These are phyloP conservation scores for Gryganskiella cystojenkinii DNA, from an alignment of 192 early-diverging fungal species.

Conservation along the genomic window DNA sequence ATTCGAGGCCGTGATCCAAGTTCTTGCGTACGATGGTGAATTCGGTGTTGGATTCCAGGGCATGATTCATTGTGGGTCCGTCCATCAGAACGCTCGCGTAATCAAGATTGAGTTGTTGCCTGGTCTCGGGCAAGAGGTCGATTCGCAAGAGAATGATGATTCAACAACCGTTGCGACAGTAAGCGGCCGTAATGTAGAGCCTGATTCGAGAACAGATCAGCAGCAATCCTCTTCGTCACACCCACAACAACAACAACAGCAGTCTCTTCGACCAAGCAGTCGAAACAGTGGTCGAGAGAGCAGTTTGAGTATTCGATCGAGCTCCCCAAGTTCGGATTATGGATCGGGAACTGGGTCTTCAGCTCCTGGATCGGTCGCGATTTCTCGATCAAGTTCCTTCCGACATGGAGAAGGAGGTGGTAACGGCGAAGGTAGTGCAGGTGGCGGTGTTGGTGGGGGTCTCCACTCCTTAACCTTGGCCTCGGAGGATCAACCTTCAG, in stretches of 20 bases:
- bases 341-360: conserved; percentile 47
- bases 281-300: conserved; percentile 19
- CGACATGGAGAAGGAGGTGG: conserved; percentile 11
- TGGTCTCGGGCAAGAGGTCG: conserved; percentile 24
- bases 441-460: no score
- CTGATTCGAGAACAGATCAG: not conserved
- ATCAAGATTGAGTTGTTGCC: conserved; percentile 48
- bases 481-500: conserved; percentile 5
- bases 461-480: no score
- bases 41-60: conserved; percentile 63
- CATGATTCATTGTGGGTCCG: conserved; percentile 68
- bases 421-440: no score
- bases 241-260: not conserved
- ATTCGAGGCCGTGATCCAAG: conserved; percentile 74
- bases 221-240: not conserved
- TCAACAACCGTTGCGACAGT: not conserved
- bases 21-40: conserved; percentile 64
- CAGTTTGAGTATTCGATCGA: conserved; percentile 5
- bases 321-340: conserved; percentile 45
- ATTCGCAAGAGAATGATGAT: not conserved
- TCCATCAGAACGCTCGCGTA: conserved; percentile 67
- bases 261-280: conserved; percentile 7
- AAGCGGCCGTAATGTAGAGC: conserved; percentile 1
- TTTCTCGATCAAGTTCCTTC: conserved; percentile 35
- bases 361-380: conserved; percentile 23